Base-by-base conservation (phyloP, 2,329 filamentous ascomycete genomes). In the Sphaerulina vaccinii region DNA sequence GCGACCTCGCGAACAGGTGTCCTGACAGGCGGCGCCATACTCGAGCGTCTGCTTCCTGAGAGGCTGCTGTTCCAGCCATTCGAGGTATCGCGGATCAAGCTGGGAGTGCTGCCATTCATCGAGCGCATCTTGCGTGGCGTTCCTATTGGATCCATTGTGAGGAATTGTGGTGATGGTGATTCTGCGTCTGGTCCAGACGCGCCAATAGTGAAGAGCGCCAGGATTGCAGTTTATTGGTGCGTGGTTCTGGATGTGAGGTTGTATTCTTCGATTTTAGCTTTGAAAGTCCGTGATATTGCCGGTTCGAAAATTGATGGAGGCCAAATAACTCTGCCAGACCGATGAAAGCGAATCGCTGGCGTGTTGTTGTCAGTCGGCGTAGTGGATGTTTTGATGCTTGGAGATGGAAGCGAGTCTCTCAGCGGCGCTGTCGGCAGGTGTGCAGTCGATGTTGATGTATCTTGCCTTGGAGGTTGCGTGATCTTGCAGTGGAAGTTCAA, bases 111-210 rank as follows among this genome's bases (percentile, higher is more conserved):
- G 23, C 45, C 36, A 16, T 23, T 32, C 45, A 55, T 21, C n/a
- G 58, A 58, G 41, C 45, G 52, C 18, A 27, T 52, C 32, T 57
- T 54, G 33, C 56, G 56, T n/a, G 58, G 58, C 18, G 58, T 61
- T 24, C 58, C 58, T 35, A 61, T 58, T 3, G 58, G 58, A 32
- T 54, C 58, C 32, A 57, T 55, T 7, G 55, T 49, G 22, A 44
- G 52, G 15, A 18, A 13, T 8, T 18, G 40, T 41, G 42, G 37
- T 41, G n/a, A 45, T 27, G 19, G 27, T 36, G 27, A 15, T 27
- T 32, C 24, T 9, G 57, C 52, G 43, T 53, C 58, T 32, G 54
- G 56, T 32, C 37, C 19, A 11, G 58, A 56, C 10, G 54, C 47
- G 11, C 48, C 57, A 10, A 58, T 39, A 6, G 48, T 50, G 38